A percentile compares a stretch with the other conserved stretches of the same genome.
Evolutionary conservation across 139 green algal species (phyloP).

Genomic region (Chlamydomonas incerta): DNA sequence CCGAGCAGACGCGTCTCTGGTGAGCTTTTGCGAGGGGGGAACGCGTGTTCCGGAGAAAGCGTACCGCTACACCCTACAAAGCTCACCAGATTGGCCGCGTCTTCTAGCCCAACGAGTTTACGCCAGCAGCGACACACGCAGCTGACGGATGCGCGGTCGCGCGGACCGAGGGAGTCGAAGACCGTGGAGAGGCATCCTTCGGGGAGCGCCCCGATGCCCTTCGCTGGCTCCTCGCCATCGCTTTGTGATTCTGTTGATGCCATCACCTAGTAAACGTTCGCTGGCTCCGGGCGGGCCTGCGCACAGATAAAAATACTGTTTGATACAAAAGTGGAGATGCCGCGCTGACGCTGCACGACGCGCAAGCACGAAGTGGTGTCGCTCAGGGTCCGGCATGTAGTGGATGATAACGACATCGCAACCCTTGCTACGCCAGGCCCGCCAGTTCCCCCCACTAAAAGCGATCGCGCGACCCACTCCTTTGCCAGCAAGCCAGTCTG

Average conservation of each 20-base stretch:
- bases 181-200: not conserved
- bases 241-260: not conserved
- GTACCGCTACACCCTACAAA: not conserved
- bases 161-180: not conserved
- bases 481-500: too few relatives aligned
- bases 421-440: too few relatives aligned
- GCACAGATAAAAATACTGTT: not conserved
- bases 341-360: too few relatives aligned
- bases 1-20: too few relatives aligned
- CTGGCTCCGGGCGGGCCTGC: too few relatives aligned
- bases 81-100: constrained; percentile 22
- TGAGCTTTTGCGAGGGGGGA: too few relatives aligned
- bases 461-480: too few relatives aligned
- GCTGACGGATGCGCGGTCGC: not conserved
- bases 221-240: not conserved
- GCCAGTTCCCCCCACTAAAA: too few relatives aligned
- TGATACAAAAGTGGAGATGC: not conserved
- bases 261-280: not conserved
- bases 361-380: too few relatives aligned
- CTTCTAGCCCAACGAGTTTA: not conserved
- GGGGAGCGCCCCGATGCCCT: not conserved
- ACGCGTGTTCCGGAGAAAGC: not conserved
- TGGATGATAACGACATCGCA: too few relatives aligned
- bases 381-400: too few relatives aligned
- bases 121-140: constrained; percentile 17